Percentiles rank a stretch among this genome's conserved stretches.
phyloP scores from a whole-genome alignment of 768 basidiomycete genomes.

The Kwoniella europaea region DNA sequence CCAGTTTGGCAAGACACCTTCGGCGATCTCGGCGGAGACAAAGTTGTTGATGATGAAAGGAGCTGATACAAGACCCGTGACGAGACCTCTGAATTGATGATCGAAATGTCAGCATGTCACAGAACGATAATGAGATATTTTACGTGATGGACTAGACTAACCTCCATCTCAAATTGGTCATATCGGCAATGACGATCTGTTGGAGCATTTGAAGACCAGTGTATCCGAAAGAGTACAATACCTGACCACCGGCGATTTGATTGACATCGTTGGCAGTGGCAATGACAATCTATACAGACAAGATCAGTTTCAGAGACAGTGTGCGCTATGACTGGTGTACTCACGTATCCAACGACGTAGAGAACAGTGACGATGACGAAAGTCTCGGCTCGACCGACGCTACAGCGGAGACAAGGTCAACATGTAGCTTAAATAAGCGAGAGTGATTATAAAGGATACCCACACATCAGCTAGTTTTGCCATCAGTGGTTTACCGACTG shows the following conservation, averaged over 20 bases:
- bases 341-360: constrained; percentile 66
- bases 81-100: constrained; percentile 31
- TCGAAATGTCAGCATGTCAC: too few relatives aligned
- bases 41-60: constrained; percentile 60
- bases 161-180: constrained; percentile 60
- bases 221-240: constrained; percentile 61
- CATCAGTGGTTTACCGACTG: constrained; percentile 70
- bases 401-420: constrained; percentile 4
- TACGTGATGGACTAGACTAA: constrained; percentile 36
- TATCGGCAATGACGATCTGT: constrained; percentile 60
- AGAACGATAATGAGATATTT: background rate
- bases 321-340: background rate
- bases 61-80: constrained; percentile 50
- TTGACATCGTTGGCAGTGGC: constrained; percentile 48
- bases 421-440: too few relatives aligned
- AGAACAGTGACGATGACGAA: constrained; percentile 67
- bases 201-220: constrained; percentile 59
- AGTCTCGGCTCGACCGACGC: constrained; percentile 68
- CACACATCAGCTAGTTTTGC: constrained; percentile 74
- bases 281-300: constrained; percentile 36
- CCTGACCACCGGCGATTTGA: constrained; percentile 49
- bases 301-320: background rate
- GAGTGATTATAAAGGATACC: constrained; percentile 12
- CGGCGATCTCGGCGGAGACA: constrained; percentile 58
- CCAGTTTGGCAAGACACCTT: constrained; percentile 53